These are phyloP conservation scores for Pelargonium hybrid DNA, from an alignment of 441 rosid genomes.

Conservation along the genomic window DNA sequence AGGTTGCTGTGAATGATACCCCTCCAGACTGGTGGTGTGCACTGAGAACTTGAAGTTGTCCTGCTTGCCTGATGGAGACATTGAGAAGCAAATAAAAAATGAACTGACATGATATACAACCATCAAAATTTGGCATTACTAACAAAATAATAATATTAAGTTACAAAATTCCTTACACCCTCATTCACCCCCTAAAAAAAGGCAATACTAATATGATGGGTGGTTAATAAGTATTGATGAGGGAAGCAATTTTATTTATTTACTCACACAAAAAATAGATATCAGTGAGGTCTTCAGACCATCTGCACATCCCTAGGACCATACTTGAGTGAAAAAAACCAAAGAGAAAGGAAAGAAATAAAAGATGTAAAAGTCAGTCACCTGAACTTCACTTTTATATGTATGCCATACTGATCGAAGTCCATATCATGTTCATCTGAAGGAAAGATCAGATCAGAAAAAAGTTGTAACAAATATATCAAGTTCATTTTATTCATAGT, in stretches of 20 bases:
- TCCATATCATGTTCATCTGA: constrained; percentile 78
- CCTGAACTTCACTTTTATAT: constrained; percentile 92
- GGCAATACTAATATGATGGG: not conserved
- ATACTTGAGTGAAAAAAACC: not conserved
- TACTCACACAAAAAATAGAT: not conserved
- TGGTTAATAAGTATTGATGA: not conserved
- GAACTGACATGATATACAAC: not conserved
- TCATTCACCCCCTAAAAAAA: constrained; percentile 1
- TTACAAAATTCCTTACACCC: not conserved
- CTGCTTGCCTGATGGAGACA: constrained; percentile 46
- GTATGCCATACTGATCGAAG: constrained; percentile 80
- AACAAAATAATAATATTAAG: not conserved
- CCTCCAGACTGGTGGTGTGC: constrained; percentile 98
- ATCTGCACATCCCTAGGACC: not conserved
- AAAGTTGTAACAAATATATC: constrained; percentile 12
- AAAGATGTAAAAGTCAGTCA: constrained; percentile 18
- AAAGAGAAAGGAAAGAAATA: not conserved
- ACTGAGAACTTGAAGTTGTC: constrained; percentile 82
- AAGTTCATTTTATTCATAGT: not conserved
- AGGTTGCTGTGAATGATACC: constrained; percentile 28
- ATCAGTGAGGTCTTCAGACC: not conserved
- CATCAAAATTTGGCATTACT: not conserved
- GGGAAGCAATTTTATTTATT: not conserved
- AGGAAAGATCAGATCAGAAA: constrained; percentile 20
- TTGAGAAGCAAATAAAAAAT: constrained; percentile 16